Conservation (phyloP, 352 stramenopile genomes). For the Aphanomyces cochlioides region DNA sequence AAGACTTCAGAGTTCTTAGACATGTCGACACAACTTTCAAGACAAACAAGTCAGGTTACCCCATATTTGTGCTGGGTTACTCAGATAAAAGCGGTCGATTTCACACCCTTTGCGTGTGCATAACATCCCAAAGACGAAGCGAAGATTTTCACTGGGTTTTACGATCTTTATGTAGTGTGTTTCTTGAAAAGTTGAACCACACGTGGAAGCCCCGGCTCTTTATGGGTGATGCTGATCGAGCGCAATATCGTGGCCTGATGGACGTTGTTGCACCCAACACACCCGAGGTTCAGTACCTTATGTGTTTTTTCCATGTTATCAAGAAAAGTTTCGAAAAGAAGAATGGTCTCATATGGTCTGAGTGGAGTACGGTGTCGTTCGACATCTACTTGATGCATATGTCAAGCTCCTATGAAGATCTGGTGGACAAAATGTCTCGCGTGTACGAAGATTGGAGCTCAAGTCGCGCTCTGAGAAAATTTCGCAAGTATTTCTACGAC, state of each 20-base stretch:
- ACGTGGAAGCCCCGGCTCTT: neutral
- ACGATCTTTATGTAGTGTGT: neutral
- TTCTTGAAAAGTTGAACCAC: neutral
- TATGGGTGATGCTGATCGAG: neutral
- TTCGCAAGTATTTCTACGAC: neutral
- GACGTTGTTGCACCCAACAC: neutral
- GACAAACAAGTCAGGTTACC: slow-evolving; percentile 5
- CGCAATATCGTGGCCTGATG: neutral
- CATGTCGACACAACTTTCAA: neutral
- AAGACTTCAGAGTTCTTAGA: neutral
- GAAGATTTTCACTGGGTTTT: neutral
- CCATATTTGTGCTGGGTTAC: neutral
- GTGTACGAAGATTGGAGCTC: neutral
- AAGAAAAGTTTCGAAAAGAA: neutral
- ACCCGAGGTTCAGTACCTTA: neutral
- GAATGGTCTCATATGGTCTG: neutral
- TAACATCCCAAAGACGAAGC: neutral
- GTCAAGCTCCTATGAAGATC: neutral
- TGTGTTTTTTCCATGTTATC: slow-evolving; percentile 1
- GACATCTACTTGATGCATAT: neutral
- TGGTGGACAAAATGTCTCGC: neutral
- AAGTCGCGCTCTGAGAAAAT: neutral
- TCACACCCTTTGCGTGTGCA: neutral
- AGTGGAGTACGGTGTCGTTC: neutral
- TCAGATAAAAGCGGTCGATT: neutral